Conservation (phyloP, 768 basidiomycete genomes). For the Rhizopogon rudus region DNA sequence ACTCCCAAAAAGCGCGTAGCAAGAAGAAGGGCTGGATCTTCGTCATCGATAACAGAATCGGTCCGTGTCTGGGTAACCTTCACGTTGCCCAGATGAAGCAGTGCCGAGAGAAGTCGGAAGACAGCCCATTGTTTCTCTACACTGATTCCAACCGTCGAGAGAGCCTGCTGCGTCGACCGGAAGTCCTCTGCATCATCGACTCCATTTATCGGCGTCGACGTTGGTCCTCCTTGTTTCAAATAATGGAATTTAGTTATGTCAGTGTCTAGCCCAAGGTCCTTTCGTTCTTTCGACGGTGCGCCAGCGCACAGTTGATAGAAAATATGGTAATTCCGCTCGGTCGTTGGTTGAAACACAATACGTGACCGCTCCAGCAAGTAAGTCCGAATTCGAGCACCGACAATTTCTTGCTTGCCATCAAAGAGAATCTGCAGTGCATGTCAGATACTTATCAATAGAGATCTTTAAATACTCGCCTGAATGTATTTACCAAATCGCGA, state of each 20-base stretch:
- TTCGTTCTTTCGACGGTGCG: conserved; percentile 90
- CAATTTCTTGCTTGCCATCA: conserved; percentile 92
- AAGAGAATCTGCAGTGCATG: conserved; percentile 78
- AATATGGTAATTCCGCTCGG: conserved; percentile 98
- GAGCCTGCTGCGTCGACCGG: conserved; percentile 85
- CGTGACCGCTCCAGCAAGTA: conserved; percentile 97
- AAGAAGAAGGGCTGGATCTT: conserved; percentile 71
- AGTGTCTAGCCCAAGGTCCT: conserved; percentile 85
- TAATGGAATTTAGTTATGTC: conserved; percentile 88
- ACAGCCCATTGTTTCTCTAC: conserved; percentile 99
- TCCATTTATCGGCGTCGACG: conserved; percentile 80
- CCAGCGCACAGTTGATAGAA: conserved; percentile 99
- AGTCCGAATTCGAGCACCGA: conserved; percentile 97
- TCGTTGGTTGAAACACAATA: conserved; percentile 94
- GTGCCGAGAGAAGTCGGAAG: conserved; percentile 86
- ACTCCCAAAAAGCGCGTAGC: conserved; percentile 91
- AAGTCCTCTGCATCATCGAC: conserved; percentile 98
- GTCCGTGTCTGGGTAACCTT: conserved; percentile 77
- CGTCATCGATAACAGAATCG: conserved; percentile 82
- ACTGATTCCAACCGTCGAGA: conserved; percentile 95
- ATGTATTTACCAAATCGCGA: conserved; percentile 99
- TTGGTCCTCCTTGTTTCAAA: conserved; percentile 88
- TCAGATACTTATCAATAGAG: conserved; percentile 3
- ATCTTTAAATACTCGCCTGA: conserved; percentile 55
- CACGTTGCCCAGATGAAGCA: conserved; percentile 98